phyloP scores from a whole-genome alignment of 1,284 basidiomycete genomes.

The Pisolithus thermaeus region DNA sequence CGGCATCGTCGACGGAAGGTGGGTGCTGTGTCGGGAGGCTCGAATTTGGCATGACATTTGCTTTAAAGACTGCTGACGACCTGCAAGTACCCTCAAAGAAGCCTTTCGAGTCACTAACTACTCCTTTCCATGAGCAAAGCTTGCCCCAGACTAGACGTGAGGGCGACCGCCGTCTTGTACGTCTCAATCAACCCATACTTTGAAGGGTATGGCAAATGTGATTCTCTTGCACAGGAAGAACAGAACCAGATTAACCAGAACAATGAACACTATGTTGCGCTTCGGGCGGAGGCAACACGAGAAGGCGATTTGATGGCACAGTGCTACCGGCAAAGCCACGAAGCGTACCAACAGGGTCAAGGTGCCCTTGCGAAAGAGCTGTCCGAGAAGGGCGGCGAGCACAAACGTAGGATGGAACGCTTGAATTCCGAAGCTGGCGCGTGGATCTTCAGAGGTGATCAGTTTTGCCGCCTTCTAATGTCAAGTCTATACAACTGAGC shows the following conservation, averaged over 20 bases:
- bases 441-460: conserved; percentile 81
- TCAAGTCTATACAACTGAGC: neutral
- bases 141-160: conserved; percentile 9
- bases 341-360: conserved; percentile 67
- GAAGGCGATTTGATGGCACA: conserved; percentile 73
- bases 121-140: neutral
- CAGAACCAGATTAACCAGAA: conserved; percentile 63
- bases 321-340: conserved; percentile 60
- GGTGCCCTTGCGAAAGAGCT: conserved; percentile 80
- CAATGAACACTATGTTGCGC: conserved; percentile 60
- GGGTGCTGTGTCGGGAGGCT: conserved; percentile 2
- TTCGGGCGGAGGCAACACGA: conserved; percentile 69
- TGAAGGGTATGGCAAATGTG: neutral
- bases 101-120: conserved; percentile 2
- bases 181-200: neutral
- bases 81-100: conserved; percentile 11
- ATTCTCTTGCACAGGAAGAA: conserved; percentile 43
- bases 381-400: conserved; percentile 77
- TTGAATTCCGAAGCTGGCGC: conserved; percentile 83
- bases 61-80: neutral
- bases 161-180: conserved; percentile 14
- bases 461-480: neutral
- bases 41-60: neutral
- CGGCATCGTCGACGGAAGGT: conserved; percentile 10
- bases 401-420: conserved; percentile 75